Evolutionary conservation across 768 basidiomycete species (phyloP).

Genomic region (Xerocomellus intermedius): DNA sequence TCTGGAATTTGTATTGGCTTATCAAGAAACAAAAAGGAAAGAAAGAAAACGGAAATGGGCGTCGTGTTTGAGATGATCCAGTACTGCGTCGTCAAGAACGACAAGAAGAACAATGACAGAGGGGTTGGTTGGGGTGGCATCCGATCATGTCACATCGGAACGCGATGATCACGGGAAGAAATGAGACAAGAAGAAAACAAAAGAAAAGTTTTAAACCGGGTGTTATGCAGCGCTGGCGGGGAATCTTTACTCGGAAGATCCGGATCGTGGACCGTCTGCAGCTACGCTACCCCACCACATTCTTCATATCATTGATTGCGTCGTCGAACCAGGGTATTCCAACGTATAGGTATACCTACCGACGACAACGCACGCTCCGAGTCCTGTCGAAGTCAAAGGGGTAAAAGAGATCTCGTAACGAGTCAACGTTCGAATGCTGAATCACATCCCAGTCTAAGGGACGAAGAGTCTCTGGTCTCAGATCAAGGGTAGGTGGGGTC

Average conservation of each 20-base stretch:
- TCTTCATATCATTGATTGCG: neutral
- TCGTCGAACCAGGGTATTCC: neutral
- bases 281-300: neutral
- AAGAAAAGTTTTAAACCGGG: neutral
- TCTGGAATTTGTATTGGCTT: neutral
- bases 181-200: neutral
- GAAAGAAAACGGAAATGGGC: neutral
- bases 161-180: constrained; percentile 5
- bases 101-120: neutral
- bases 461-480: neutral
- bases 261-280: neutral
- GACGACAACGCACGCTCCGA: neutral
- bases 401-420: neutral
- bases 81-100: constrained; percentile 1
- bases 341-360: neutral
- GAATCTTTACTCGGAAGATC: neutral
- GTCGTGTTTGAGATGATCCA: neutral
- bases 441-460: neutral
- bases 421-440: too few relatives aligned
- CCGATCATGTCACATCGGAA: neutral
- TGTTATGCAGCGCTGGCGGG: neutral
- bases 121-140: constrained; percentile 4
- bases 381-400: neutral
- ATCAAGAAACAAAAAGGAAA: neutral
- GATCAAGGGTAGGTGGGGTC: neutral